Evolutionary conservation across 805 yeast species (phyloP).

Genomic region (Candida parachauliodes): DNA sequence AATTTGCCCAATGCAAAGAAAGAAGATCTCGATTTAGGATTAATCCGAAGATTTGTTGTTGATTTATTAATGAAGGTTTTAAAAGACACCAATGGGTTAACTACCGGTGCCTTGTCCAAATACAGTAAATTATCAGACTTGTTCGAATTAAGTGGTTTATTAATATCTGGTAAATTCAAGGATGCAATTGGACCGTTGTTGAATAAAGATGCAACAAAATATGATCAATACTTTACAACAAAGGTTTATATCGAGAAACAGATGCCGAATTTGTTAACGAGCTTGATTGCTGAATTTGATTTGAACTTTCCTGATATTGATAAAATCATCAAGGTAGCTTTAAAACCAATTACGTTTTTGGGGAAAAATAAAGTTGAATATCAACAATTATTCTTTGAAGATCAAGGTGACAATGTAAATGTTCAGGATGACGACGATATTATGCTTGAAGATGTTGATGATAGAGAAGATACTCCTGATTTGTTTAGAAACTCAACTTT

Average conservation of each 20-base stretch:
- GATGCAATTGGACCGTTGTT: slow-evolving; percentile 42
- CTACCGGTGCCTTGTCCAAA: slow-evolving; percentile 35
- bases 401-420: slow-evolving; percentile 48
- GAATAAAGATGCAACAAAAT: slow-evolving; percentile 46
- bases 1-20: slow-evolving; percentile 43
- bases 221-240: slow-evolving; percentile 63
- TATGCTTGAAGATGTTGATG: slow-evolving; percentile 49
- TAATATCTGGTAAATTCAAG: slow-evolving; percentile 42
- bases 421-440: slow-evolving; percentile 41
- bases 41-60: slow-evolving; percentile 68
- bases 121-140: slow-evolving; percentile 55
- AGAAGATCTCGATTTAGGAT: slow-evolving; percentile 66
- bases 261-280: slow-evolving; percentile 54
- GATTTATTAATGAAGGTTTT: slow-evolving; percentile 65
- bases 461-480: slow-evolving; percentile 74
- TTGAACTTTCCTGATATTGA: slow-evolving; percentile 68
- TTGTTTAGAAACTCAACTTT: slow-evolving; percentile 82
- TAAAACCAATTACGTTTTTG: slow-evolving; percentile 55
- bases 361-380: slow-evolving; percentile 55
- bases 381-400: slow-evolving; percentile 54
- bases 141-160: slow-evolving; percentile 44
- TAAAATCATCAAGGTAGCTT: slow-evolving; percentile 52
- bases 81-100: slow-evolving; percentile 39
- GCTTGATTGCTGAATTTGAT: slow-evolving; percentile 63
- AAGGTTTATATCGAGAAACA: slow-evolving; percentile 67